Evolutionary conservation across 257 asterid genomes (phyloP).

Genomic region (Paulownia fortunei): DNA sequence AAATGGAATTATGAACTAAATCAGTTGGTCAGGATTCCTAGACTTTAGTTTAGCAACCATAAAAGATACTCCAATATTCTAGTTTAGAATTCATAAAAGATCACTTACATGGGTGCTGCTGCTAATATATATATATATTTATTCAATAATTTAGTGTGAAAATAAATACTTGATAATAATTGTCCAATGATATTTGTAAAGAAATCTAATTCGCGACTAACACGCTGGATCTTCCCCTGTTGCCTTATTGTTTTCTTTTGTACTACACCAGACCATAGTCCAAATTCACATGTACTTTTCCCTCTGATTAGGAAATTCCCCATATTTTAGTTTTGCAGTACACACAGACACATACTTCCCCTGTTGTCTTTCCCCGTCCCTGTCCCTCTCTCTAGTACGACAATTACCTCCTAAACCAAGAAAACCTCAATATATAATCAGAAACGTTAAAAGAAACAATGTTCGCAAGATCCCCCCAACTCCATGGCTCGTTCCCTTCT

Average conservation of each 20-base stretch:
- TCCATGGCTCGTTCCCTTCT: conserved; percentile 58
- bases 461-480: conserved; percentile 21
- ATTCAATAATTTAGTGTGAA: no score
- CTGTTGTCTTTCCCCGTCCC: background rate
- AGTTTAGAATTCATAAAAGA: no score
- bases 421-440: background rate
- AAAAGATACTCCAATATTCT: no score
- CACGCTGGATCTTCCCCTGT: no score
- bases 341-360: background rate
- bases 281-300: background rate
- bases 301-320: background rate
- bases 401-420: background rate
- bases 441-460: background rate
- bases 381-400: conserved; percentile 17
- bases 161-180: no score
- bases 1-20: no score
- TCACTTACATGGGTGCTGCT: no score
- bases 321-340: conserved; percentile 8
- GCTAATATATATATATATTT: no score
- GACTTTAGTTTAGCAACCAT: no score
- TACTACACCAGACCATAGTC: background rate
- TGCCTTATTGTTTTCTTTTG: background rate
- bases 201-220: no score
- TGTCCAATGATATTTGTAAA: no score
- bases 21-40: no score